Evolutionary conservation across 371 early-diverging fungal genomes (phyloP), one percentile per base, ranked within the genome.

Genomic region (Entomophthora muscae): DNA sequence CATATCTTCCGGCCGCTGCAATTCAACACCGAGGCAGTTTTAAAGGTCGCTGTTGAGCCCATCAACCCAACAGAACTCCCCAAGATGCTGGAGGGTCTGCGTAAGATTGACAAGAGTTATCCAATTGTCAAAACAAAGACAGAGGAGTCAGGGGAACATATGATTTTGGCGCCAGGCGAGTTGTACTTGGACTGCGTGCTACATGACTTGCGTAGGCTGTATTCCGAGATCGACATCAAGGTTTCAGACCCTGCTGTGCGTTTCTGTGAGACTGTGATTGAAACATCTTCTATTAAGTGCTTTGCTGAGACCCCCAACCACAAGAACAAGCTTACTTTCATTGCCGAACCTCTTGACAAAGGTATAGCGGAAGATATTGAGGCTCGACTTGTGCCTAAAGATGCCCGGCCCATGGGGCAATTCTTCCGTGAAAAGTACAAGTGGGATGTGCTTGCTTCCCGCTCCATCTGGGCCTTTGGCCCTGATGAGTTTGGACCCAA

Each of bases 291-390:
- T 7, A 76, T 95, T 58, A 91, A 93, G 70, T 95, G 95, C 70
- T 94, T 88, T 76, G 95, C 94, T 5, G 91, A 95, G 72, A 92
- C 95, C 3, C 93, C 96, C n/a, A 98, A 98, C 78, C 90, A 93
- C 73, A 91, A 91, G 71, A 98, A 96, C 81, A 89, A 92, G 64
- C 67, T 98, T 65, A 93, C 95, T 1, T 90, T 94, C 76, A 91
- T 95, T 59, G 84, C 93, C 42, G 95, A 96, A 72, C 97, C 97
- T 13, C 68, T 98, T 59, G 96, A 95, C 61, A 83, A 80, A 56
- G 89, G 86, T 31, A 76, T 98, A 57, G 92, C 88, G 10, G 84
- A 87, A 66, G 96, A 95, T 67, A 93, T 97, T 24, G 95, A 94
- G 67, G n/a, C 3, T 3, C 33, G 52, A 23, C 31, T 22, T 3